phyloP scores from a whole-genome alignment of 2,329 filamentous ascomycete species.

The Peltaster fructicola region DNA sequence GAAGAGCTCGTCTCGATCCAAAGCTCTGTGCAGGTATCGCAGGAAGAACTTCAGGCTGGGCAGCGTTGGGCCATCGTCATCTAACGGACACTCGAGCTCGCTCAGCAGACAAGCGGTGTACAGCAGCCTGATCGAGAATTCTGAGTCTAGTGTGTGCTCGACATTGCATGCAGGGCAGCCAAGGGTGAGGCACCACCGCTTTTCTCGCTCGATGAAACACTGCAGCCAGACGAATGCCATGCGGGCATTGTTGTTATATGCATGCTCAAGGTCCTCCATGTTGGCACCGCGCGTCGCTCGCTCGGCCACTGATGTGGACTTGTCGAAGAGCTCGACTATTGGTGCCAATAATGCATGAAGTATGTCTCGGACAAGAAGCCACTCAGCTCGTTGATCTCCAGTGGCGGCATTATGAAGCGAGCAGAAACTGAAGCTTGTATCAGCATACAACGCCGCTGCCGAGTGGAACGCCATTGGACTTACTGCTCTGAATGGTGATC shows the following conservation, averaged over 20 bases:
- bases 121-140: conserved; percentile 29
- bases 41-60: conserved; percentile 24
- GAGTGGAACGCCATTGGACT: conserved; percentile 3
- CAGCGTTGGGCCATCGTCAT: conserved; percentile 17
- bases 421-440: conserved; percentile 28
- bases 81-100: conserved; percentile 21
- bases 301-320: conserved; percentile 35
- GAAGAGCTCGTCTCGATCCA: conserved; percentile 27
- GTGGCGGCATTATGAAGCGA: conserved; percentile 20
- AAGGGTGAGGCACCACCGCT: conserved; percentile 37
- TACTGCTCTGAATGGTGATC: conserved; percentile 22
- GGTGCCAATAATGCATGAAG: conserved; percentile 41
- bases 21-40: conserved; percentile 23
- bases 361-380: conserved; percentile 39
- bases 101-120: conserved; percentile 31
- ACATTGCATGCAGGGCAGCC: conserved; percentile 37
- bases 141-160: conserved; percentile 26
- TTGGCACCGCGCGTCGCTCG: conserved; percentile 30
- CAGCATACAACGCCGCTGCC: conserved; percentile 23
- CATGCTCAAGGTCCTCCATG: conserved; percentile 36
- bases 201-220: conserved; percentile 39
- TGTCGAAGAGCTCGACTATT: conserved; percentile 37
- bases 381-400: conserved; percentile 20
- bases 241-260: conserved; percentile 38
- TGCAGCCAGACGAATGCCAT: conserved; percentile 41